Evolutionary conservation across 352 stramenopile genomes (phyloP), one percentile per base, ranked within the genome.

Genomic region (Phytophthora fragariae): DNA sequence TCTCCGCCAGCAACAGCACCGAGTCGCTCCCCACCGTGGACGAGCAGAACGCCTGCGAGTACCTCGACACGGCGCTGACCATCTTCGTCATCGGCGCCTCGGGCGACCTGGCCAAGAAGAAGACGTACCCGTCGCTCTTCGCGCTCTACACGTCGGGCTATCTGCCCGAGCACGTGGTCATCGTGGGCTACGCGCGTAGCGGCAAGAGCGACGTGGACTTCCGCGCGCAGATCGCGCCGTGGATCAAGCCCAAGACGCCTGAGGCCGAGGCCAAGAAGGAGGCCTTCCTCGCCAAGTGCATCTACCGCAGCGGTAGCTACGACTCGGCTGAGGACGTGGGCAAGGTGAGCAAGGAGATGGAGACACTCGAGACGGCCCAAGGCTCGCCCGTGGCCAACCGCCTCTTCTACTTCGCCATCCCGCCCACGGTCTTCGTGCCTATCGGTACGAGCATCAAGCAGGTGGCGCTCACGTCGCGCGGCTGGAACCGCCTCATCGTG

Each of bases 351-450:
- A 80, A 84, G 57, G 88, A 95, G 68, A 92, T 96, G 85, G 75
- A 84, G 39, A 57, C 73, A 52, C 65, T 91, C 14, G 88, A 94
- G 66, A 57, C 92, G 29, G 82, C 71, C 35, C 86, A 71, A 52
- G 86, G 81, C 59, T 84, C 86, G 58, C 57, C 75, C 24, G 72
- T 79, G 33, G 65, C 84, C 69, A 97, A 97, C 73, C 88, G 92
- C 24, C 76, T 98, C 55, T 99, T 99, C 79, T 99, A 99, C 83
- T 98, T 99, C 76, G 97, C 97, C 55, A 98, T 99, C 62, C 97
- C 97, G 27, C 97, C 97, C 12, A 98, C 94, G 70, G 95, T 99
- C 3, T 99, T 99, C 81, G 94, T 96, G 41, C 91, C 96, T 33
- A 97, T 97, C 24, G 95, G 87, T 41, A 91, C 87, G 44, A 96